A percentile compares a stretch with the other conserved stretches of the same genome.
phyloP scores from a whole-genome alignment of 805 yeast genomes.

The Wickerhamiella parazyma region DNA sequence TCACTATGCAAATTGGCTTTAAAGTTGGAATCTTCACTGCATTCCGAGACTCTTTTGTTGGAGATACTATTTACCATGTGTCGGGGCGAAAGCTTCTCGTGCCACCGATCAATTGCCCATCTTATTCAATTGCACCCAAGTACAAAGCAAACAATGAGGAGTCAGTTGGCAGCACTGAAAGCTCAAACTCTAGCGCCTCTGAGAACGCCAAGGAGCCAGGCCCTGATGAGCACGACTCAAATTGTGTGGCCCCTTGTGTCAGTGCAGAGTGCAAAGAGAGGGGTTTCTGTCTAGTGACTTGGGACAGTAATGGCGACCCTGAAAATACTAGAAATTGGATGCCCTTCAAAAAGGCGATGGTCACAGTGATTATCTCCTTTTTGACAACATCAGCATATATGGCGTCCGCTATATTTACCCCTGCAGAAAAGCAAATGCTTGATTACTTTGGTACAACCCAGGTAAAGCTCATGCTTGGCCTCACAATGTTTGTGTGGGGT shows the following conservation, averaged over 20 bases:
- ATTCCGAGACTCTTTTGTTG: constrained; percentile 3
- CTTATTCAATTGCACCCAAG: not conserved
- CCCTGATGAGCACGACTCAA: too few species aligned
- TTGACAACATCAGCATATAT: constrained; percentile 41
- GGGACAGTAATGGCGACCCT: constrained; percentile 24
- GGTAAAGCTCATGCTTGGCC: constrained; percentile 36
- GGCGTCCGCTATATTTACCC: constrained; percentile 47
- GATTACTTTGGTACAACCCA: constrained; percentile 32
- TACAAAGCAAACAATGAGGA: not conserved
- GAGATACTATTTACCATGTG: not conserved
- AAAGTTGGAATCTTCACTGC: not conserved
- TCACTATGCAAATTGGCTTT: too few species aligned
- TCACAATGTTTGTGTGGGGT: constrained; percentile 43
- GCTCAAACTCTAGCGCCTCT: too few species aligned
- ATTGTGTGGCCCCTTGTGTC: too few species aligned
- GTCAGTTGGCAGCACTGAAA: too few species aligned
- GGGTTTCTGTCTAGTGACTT: constrained; percentile 18
- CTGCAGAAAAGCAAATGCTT: constrained; percentile 35
- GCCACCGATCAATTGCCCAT: not conserved
- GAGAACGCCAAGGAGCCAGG: too few species aligned
- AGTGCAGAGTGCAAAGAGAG: not conserved
- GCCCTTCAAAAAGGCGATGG: constrained; percentile 27
- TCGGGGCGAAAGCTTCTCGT: not conserved
- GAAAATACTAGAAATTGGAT: constrained; percentile 47
- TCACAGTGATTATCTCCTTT: constrained; percentile 31